phyloP scores from a whole-genome alignment of 2,329 filamentous ascomycete genomes.

The Fusarium succisae region DNA sequence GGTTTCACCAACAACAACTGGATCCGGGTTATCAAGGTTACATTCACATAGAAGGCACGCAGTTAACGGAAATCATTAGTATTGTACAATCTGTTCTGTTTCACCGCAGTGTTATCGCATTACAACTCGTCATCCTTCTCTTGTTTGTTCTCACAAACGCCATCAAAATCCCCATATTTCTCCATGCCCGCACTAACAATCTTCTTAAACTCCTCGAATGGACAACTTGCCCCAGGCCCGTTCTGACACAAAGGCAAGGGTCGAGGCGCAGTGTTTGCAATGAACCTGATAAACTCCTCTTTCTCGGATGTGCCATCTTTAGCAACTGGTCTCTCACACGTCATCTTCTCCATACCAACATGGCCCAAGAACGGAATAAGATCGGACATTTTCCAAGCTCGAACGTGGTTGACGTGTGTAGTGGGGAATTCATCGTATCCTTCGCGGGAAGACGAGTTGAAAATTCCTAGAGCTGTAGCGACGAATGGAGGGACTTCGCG shows the following conservation, averaged over 20 bases:
- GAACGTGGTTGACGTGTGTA: constrained; percentile 33
- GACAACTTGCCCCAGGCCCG: constrained; percentile 34
- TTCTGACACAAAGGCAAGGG: constrained; percentile 33
- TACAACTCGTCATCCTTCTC: constrained; percentile 25
- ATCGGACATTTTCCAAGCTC: constrained; percentile 41
- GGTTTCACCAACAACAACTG: constrained; percentile 53
- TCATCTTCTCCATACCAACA: constrained; percentile 42
- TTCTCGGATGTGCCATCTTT: background rate
- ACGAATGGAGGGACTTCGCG: constrained; percentile 39
- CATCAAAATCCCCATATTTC: constrained; percentile 37
- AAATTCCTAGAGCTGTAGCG: constrained; percentile 35
- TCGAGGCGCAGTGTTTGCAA: constrained; percentile 37
- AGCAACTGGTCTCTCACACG: constrained; percentile 3
- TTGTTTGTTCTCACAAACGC: constrained; percentile 30
- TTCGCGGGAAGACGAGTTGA: constrained; percentile 33
- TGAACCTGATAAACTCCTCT: constrained; percentile 36
- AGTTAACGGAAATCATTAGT: rapidly evolving
- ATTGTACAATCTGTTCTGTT: background rate
- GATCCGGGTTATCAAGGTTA: constrained; percentile 48
- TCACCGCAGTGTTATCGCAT: background rate
- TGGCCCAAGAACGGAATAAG: constrained; percentile 36
- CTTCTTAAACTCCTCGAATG: constrained; percentile 32
- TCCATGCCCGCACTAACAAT: constrained; percentile 32
- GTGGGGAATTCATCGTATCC: constrained; percentile 37
- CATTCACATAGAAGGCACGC: background rate